A percentile compares a stretch with the other conserved stretches of the same genome.
phyloP scores from a whole-genome alignment of 78 protist genomes.

The Andalucia godoyi region DNA sequence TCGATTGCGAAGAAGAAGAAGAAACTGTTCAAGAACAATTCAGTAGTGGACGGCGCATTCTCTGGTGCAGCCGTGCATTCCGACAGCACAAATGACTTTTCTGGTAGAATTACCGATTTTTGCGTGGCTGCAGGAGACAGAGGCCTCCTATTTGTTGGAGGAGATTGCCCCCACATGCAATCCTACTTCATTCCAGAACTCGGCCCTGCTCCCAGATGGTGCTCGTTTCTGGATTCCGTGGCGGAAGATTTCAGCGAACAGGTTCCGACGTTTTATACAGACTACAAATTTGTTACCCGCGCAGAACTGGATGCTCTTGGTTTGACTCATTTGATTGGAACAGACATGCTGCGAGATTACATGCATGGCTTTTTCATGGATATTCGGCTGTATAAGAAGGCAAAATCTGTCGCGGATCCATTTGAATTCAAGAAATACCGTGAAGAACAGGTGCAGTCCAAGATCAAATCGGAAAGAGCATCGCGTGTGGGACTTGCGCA shows the following conservation, averaged over 20 bases:
- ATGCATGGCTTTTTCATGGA: constrained; percentile 93
- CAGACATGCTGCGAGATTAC: constrained; percentile 53
- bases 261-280: constrained; percentile 54
- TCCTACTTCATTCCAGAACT: constrained; percentile 80
- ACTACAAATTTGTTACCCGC: constrained; percentile 82
- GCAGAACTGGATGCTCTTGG: constrained; percentile 55
- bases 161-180: constrained; percentile 59
- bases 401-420: constrained; percentile 33
- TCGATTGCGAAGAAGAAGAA: background rate
- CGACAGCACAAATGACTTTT: no score
- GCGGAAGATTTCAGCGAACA: constrained; percentile 65
- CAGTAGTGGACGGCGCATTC: no score
- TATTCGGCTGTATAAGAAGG: constrained; percentile 26
- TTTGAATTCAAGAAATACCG: constrained; percentile 52
- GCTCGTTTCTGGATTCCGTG: constrained; percentile 76
- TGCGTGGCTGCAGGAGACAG: constrained; percentile 1
- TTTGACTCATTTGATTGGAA: constrained; percentile 35
- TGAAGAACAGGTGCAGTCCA: no score
- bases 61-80: no score
- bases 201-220: constrained; percentile 97
- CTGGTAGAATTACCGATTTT: no score
- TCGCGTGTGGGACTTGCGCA: no score
- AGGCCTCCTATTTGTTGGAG: constrained; percentile 73
- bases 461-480: no score
- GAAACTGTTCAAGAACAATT: background rate